Base-by-base conservation (phyloP, 139 green algal genomes). In the Auxenochlorella pyrenoidosa region DNA sequence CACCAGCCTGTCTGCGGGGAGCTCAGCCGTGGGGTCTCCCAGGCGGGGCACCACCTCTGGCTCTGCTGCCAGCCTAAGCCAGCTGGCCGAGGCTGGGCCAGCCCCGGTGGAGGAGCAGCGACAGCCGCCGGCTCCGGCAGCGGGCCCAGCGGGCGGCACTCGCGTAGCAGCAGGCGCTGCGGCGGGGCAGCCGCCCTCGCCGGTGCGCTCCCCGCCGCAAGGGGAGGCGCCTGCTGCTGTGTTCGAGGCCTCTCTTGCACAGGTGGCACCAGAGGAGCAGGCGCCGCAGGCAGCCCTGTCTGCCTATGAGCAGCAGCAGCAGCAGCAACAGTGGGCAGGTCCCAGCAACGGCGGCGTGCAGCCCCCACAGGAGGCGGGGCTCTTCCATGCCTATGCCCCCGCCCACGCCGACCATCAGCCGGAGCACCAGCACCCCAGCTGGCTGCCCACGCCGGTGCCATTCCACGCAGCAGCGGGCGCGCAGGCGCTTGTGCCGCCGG, bases 381-480 rank as follows among this genome's bases (percentile, higher is more conserved):
- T 85, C 26, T 85, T 85, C 63, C 80, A 68, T 21, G 68, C 82
- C n/a, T 87, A 87, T 28, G 30, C 47, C 4, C 83, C 83, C 3
- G 70, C 83, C 47, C 71, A 81, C 19, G 83, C 84, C 41, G 72
- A 83, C 59, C 73, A 75, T 28, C 75, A 83, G 83, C 71, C 36
- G 2, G 41, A 75, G 73, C 73, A 83, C 60, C 30, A 63, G 18
- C 58, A 65, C 58, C 84, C 73, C 58, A 83, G 58, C 84, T 88
- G 84, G 84, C 84, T 88, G 40, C 84, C 84, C 34, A 83, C 41
- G 30, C 73, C 84, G 3, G 34, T 47, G 18, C 73, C 40, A 0
- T 79, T 76, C 44, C 79, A 76, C 26, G 51, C 77, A 68, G 51
- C n/a, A 0, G n/a, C 51, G 41, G 77, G n/a, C 3, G 30, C 28